Evolutionary conservation across 768 basidiomycete species (phyloP).

Genomic region (Baorangia bicolor): DNA sequence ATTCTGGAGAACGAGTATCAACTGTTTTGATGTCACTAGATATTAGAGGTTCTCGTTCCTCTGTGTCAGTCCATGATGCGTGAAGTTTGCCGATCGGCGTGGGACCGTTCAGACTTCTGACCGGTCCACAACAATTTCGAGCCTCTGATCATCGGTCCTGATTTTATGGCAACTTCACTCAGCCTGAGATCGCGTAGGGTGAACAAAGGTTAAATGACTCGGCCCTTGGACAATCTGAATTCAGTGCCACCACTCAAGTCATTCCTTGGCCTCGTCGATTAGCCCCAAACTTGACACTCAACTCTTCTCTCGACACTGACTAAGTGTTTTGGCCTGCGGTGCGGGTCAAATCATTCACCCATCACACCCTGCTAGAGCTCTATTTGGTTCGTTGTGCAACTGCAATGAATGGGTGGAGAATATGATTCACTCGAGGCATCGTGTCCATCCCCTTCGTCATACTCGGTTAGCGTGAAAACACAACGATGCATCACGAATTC

Average conservation of each 20-base stretch:
- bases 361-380: no score
- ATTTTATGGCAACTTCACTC: background rate
- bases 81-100: background rate
- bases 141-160: background rate
- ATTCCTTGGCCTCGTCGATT: no score
- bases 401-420: background rate
- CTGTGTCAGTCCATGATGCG: background rate
- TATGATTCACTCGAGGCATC: background rate
- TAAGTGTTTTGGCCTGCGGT: background rate
- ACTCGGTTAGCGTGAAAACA: no score
- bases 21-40: background rate
- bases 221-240: no score
- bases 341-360: no score
- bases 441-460: background rate
- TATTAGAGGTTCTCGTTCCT: background rate
- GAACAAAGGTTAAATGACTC: no score
- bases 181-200: background rate
- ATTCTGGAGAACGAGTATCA: background rate
- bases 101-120: background rate
- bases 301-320: background rate
- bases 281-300: background rate
- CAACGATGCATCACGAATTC: no score
- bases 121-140: background rate
- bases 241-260: background rate
- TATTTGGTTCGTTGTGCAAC: background rate